Base-by-base conservation (phyloP, 1,139 yeast species). In the Blastobotrys raffinosifermentans region DNA sequence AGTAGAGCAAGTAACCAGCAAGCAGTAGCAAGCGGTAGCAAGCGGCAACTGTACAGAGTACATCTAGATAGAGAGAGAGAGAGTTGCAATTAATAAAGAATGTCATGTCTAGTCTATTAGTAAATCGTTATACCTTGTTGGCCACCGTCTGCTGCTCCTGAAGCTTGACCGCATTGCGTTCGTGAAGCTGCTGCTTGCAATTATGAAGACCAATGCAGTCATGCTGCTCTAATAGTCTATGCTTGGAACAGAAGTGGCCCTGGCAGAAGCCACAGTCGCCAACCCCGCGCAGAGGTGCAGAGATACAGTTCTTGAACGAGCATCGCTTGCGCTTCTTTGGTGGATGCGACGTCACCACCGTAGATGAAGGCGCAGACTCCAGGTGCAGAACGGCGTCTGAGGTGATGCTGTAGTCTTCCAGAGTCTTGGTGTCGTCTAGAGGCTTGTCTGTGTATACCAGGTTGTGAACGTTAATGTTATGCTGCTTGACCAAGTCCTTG, bases 191-290 rank as follows among this genome's bases (percentile, higher is more conserved):
- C 53, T 85, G 89, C 66, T 85, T 84, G 66, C 94, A 84, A 50
- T 66, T 70, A 55, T 81, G 84, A 45, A 86, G 72, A 6, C 93
- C 94, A 43, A 72, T 67, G 58, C 96, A 86, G 44, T 73, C 61
- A 62, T 86, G 96, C 60, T 81, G 86, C 61, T 86, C 96, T 61
- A 86, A 69, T 43, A 87, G 70, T 43, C 96, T 70, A 63, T 86
- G 96, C 55, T 81, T 81, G 27, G 93, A 83, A 61, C 96, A 86
- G 60, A 77, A 86, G 55, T 80, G 82, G 31, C 95, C 94, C 37
- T 77, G 77, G 59, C 96, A 87, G 55, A 80, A 84, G 41, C 78
- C 73, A 60, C 96, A 87, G 59, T 81, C 87, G 27, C 96, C 96
- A 26, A 84, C 93, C 66, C 86, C 82, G 47, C 94, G 74, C 42